Percentiles rank a stretch among this genome's conserved stretches.
Conservation (phyloP, 139 green algal genomes). For the Tetradesmus obliquus region DNA sequence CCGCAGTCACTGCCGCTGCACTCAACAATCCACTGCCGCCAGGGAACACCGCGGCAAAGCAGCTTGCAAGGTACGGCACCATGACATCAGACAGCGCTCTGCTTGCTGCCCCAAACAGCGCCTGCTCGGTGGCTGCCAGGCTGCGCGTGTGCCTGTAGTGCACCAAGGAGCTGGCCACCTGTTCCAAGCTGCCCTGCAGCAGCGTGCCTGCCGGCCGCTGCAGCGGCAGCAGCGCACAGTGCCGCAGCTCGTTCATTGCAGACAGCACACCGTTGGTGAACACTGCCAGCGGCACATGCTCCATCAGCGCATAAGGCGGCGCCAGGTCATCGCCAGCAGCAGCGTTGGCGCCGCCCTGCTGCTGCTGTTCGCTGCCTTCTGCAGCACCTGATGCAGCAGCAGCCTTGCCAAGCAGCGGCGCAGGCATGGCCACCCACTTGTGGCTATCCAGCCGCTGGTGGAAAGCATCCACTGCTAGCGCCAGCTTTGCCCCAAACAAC, state of each 20-base stretch:
- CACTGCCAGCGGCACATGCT: constrained; percentile 92
- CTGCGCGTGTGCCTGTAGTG: constrained; percentile 66
- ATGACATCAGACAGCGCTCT: constrained; percentile 61
- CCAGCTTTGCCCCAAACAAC: constrained; percentile 75
- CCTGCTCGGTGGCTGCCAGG: constrained; percentile 61
- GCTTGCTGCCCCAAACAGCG: constrained; percentile 53
- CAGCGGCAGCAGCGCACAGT: constrained; percentile 81
- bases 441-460: constrained; percentile 81
- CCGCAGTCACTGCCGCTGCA: background rate
- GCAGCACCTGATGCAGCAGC: background rate
- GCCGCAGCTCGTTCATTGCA: constrained; percentile 96
- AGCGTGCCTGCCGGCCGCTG: constrained; percentile 30
- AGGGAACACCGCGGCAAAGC: constrained; percentile 72
- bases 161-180: constrained; percentile 63
- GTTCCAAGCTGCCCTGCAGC: constrained; percentile 69
- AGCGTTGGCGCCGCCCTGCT: constrained; percentile 5
- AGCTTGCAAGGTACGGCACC: constrained; percentile 68
- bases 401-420: constrained; percentile 44
- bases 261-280: constrained; percentile 92
- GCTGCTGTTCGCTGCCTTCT: constrained; percentile 24
- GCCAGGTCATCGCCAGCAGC: constrained; percentile 35
- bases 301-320: constrained; percentile 89
- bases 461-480: constrained; percentile 77
- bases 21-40: background rate
- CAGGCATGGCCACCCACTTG: constrained; percentile 88